Percentiles rank a stretch among this genome's conserved stretches.
phyloP scores from a whole-genome alignment of 2,329 filamentous ascomycete genomes.

The Parasarocladium wereldwijsianum region DNA sequence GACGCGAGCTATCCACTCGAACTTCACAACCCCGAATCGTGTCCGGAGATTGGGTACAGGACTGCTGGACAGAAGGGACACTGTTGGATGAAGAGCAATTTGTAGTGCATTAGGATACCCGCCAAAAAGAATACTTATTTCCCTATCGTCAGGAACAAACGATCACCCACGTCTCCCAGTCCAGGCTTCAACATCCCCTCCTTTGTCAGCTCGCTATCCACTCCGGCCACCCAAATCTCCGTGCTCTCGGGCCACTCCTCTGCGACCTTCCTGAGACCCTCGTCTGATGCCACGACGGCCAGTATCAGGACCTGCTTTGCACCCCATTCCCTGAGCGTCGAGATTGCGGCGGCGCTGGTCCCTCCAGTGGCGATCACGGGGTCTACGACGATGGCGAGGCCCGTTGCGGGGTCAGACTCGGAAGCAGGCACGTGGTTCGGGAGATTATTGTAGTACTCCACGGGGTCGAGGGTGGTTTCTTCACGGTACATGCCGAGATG shows the following conservation, averaged over 20 bases:
- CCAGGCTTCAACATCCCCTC: conserved; percentile 84
- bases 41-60: conserved; percentile 55
- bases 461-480: conserved; percentile 69
- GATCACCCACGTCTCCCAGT: conserved; percentile 78
- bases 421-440: conserved; percentile 48
- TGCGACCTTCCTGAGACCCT: conserved; percentile 59
- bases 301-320: conserved; percentile 68
- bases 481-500: conserved; percentile 93
- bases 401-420: conserved; percentile 17
- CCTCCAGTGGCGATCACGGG: conserved; percentile 90
- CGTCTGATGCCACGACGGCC: conserved; percentile 55
- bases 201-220: conserved; percentile 61
- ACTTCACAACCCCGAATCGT: conserved; percentile 54
- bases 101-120: conserved; percentile 11
- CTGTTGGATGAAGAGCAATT: conserved; percentile 64
- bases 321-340: conserved; percentile 82
- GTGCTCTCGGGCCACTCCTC: conserved; percentile 64
- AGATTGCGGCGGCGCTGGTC: conserved; percentile 78
- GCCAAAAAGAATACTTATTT: conserved; percentile 27
- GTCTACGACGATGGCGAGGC: conserved; percentile 72
- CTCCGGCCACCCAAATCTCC: conserved; percentile 68
- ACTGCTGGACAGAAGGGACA: conserved; percentile 68
- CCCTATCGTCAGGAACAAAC: conserved; percentile 76
- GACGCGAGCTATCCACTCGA: conserved; percentile 24
- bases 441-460: conserved; percentile 97